A percentile compares a stretch with the other conserved stretches of the same genome.
These are phyloP conservation scores for Metschnikowia gelsemii DNA, from an alignment of 805 yeast species.

Conservation along the genomic window DNA sequence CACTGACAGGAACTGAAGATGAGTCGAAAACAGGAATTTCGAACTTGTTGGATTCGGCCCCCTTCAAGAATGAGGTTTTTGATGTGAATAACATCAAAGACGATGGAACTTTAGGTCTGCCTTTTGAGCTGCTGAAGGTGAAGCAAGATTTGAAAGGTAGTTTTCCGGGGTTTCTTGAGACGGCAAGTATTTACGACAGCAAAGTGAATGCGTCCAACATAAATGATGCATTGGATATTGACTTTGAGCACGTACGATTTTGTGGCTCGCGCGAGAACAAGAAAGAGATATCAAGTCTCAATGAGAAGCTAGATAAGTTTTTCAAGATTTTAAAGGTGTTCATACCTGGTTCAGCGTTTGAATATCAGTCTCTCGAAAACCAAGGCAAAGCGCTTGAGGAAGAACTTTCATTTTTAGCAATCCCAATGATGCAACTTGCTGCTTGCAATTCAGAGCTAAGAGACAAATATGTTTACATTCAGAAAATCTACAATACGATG, in stretches of 20 bases:
- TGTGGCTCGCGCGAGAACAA: too few species aligned
- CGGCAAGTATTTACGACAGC: not conserved
- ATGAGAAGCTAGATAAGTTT: too few species aligned
- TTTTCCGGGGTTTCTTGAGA: not conserved
- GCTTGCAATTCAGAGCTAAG: not conserved
- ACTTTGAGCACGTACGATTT: too few species aligned
- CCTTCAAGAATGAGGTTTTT: too few species aligned
- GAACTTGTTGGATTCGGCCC: too few species aligned
- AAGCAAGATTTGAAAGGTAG: not conserved
- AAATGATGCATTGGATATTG: too few species aligned
- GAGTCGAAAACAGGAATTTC: too few species aligned
- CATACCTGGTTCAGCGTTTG: not conserved
- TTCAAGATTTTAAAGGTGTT: not conserved
- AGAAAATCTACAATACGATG: slow-evolving; percentile 3
- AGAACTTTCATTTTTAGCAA: not conserved
- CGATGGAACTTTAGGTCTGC: too few species aligned
- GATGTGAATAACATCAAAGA: too few species aligned
- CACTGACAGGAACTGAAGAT: too few species aligned
- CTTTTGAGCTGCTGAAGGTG: too few species aligned
- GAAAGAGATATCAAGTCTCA: not conserved
- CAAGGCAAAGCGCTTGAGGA: slow-evolving; percentile 1
- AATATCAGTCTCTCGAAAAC: slow-evolving; percentile 2
- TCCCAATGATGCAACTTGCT: not conserved
- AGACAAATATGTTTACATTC: not conserved
- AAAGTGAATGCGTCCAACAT: not conserved